Conservation (phyloP, 805 yeast genomes). For the Cyberlindnera mycetangii region DNA sequence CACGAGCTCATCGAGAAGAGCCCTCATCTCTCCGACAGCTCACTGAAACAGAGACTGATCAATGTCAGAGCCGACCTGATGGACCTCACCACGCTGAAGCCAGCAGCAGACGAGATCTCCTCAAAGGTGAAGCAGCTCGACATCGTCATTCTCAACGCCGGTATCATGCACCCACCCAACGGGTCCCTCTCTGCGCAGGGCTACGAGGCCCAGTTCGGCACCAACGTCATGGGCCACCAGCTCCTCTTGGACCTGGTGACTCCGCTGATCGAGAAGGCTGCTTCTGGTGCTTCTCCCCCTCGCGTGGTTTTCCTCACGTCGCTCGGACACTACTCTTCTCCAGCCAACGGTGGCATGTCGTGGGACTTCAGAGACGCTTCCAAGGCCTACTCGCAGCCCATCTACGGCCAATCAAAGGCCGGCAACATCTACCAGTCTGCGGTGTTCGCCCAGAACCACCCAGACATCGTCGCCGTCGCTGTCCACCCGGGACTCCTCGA, state of each 20-base stretch:
- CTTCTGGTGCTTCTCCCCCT: slow-evolving; percentile 28
- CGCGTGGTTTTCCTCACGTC: slow-evolving; percentile 47
- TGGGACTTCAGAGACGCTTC: slow-evolving; percentile 28
- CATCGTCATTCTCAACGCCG: slow-evolving; percentile 42
- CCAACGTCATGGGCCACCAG: slow-evolving; percentile 44
- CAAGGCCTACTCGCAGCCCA: neutral
- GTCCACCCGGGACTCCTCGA: slow-evolving; percentile 40
- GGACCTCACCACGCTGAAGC: slow-evolving; percentile 39
- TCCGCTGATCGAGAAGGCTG: slow-evolving; percentile 36
- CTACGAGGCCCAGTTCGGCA: slow-evolving; percentile 43
- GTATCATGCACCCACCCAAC: slow-evolving; percentile 38
- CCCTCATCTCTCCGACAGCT: neutral
- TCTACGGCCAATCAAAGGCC: slow-evolving; percentile 43
- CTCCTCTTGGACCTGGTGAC: slow-evolving; percentile 38
- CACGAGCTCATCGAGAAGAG: slow-evolving; percentile 14
- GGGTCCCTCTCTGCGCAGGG: slow-evolving; percentile 40
- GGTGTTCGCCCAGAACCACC: slow-evolving; percentile 33
- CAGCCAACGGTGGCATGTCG: slow-evolving; percentile 32
- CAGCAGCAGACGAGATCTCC: slow-evolving; percentile 27
- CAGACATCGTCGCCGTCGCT: slow-evolving; percentile 31
- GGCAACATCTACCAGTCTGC: slow-evolving; percentile 35
- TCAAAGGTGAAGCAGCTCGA: slow-evolving; percentile 28
- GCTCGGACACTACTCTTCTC: slow-evolving; percentile 32
- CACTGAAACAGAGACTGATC: slow-evolving; percentile 20
- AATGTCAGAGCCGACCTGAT: slow-evolving; percentile 32